Evolutionary conservation across 192 early-diverging fungal genomes (phyloP).

Genomic region (Backusella australiensis): DNA sequence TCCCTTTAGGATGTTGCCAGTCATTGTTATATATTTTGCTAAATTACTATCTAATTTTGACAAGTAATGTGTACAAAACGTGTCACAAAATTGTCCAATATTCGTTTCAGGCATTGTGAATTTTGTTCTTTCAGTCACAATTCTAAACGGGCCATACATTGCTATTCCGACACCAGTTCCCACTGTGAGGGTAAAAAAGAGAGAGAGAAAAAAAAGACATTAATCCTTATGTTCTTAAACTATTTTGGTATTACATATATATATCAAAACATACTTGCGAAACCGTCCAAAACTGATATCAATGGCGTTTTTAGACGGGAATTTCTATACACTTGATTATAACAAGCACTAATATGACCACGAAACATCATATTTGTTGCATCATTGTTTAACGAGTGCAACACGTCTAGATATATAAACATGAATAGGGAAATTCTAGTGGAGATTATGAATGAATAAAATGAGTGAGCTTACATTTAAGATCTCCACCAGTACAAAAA

Average conservation of each 20-base stretch:
- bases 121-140: no score
- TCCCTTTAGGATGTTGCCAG: conserved; percentile 73
- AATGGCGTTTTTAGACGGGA: conserved; percentile 84
- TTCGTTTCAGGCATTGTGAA: conserved; percentile 42
- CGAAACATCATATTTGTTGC: not conserved
- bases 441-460: not conserved
- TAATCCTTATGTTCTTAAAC: no score
- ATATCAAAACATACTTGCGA: conserved; percentile 57
- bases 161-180: no score
- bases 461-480: conserved; percentile 40
- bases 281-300: conserved; percentile 85
- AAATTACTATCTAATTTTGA: conserved; percentile 92
- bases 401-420: not conserved
- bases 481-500: conserved; percentile 93
- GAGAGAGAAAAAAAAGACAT: no score
- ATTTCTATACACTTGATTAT: conserved; percentile 86
- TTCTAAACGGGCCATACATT: no score
- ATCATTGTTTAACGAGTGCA: not conserved
- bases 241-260: no score
- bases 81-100: conserved; percentile 96
- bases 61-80: conserved; percentile 91
- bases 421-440: not conserved
- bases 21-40: conserved; percentile 89
- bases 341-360: conserved; percentile 54
- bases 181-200: no score